Base-by-base conservation (phyloP, 306 rosid genomes). In the Luffa aegyptiaca region DNA sequence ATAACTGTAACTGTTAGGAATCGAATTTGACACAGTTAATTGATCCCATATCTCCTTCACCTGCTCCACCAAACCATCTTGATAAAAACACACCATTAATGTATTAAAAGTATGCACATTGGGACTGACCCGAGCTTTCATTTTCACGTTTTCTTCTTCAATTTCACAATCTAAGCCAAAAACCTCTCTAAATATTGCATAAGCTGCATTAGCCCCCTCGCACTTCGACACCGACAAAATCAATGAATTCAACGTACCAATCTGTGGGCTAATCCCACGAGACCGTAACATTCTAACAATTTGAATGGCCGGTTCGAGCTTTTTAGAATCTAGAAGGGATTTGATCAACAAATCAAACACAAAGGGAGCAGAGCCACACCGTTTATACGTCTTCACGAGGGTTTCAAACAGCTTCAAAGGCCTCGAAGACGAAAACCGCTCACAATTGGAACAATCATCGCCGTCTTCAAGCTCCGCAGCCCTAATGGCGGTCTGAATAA, bases 301-400 rank as follows among this genome's bases (percentile, higher is more conserved):
- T 78, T 87, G 74, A 44, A 88, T 63, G 0, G 97, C 79, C 39
- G 89, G 73, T 13, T 91, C 89, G 26, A 88, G 21, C 42, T 86
- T 91, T 45, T 85, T 88, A 1, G 92, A 87, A 12, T 88, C 86
- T 77, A 92, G 51, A 81, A 89, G 92, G n/a, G 97, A 88, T 80
- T 85, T 77, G 61, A 94, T 81, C 49, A 94, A 79, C 75, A 90
- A 84, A 83, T 90, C 94, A 35, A 94, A 90, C 42, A 94, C 94
- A 59, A 94, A 94, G 0, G 97, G 97, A 6, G 97, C 90, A 8
- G 96, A 94, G 0, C 86, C 94, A 57, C 92, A 90, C 57, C 78
- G 84, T 26, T 77, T 84, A 59, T 92, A 94, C 26, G 91, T 87
- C 74, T 55, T 90, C 5, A 87, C 89, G 1, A 94, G 93, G 44